Base-by-base conservation (phyloP, 192 early-diverging fungal species). In the Entophlyctis luteolus region DNA sequence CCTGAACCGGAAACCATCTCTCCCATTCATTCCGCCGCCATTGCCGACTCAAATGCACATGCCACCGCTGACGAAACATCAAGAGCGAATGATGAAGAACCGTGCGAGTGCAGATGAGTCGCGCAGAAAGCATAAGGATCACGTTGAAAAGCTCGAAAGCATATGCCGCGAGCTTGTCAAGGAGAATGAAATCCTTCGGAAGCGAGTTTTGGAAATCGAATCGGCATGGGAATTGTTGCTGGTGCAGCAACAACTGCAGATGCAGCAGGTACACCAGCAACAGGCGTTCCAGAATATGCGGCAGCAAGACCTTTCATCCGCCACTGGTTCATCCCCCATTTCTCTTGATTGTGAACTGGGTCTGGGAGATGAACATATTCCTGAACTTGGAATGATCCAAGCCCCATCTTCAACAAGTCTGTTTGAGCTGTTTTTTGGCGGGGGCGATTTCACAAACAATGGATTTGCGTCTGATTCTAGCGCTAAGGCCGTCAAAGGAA, bases 71-170 rank as follows among this genome's bases (percentile, higher is more conserved):
- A 79, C 84, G 33, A 96, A 95, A 73, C 82, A 89, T 27, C 89
- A 92, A 67, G 89, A 92, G 62, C 80, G 94, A 33, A 72, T 96
- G 62, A 92, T 96, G 55, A 94, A 94, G 79, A 96, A 96, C 75
- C 86, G 94, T 12, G 92, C 90, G 2, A 90, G 91, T 0, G 94
- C 94, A 10, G 75, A 93, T 34, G 72, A 91, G 56, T 91, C 89
- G 14, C 85, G 94, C 36, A 94, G 93, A 77, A 84, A 93, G 48
- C 94, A 96, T 77, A 84, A 91, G 38, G 93, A 95, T 48, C 92
- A 94, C 53, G 70, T 93, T 56, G 82, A 79, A 48, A 72, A 85
- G 42, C 67, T 95, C 39, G 86, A 85, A 38, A 71, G 74, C 25
- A 74, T 77, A 4, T 82, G 88, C 50, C 71, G 67, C 27, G 74